A percentile compares a stretch with the other conserved stretches of the same genome.
Conservation (phyloP, 345 rosid species). For the Eucalyptus tenuipes region DNA sequence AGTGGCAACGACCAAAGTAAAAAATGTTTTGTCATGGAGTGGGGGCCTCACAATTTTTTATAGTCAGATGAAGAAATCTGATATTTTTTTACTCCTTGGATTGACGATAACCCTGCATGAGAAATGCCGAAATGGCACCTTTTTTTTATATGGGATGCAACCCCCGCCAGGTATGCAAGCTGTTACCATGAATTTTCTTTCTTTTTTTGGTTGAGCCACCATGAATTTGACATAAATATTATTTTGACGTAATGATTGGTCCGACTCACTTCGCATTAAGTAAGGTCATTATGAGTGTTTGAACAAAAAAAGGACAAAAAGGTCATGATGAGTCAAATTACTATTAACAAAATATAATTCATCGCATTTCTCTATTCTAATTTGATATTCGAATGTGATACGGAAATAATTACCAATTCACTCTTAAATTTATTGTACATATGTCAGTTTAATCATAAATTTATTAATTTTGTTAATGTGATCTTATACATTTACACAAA, state of each 20-base stretch:
- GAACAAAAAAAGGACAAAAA: too few species aligned
- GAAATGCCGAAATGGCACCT: neutral
- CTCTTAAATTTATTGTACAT: neutral
- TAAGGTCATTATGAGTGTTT: neutral
- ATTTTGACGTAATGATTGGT: neutral
- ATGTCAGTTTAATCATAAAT: neutral
- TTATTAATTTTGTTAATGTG: neutral
- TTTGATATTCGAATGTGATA: neutral
- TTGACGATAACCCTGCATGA: neutral
- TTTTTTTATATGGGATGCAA: neutral
- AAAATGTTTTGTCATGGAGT: neutral
- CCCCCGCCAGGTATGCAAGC: neutral
- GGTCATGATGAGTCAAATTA: neutral
- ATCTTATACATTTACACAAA: neutral
- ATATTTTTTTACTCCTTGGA: neutral
- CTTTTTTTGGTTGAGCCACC: neutral
- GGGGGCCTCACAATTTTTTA: neutral
- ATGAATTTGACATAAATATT: neutral
- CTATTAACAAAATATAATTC: neutral
- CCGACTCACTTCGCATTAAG: neutral
- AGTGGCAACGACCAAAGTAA: neutral
- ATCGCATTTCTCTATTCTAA: neutral
- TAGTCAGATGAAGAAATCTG: neutral
- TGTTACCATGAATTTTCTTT: neutral
- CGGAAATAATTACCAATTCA: fast-evolving